Evolutionary conservation across 495 filamentous ascomycete species (phyloP), one percentile per base, ranked within the genome.

Genomic region (Trichoderma asperelloides): DNA sequence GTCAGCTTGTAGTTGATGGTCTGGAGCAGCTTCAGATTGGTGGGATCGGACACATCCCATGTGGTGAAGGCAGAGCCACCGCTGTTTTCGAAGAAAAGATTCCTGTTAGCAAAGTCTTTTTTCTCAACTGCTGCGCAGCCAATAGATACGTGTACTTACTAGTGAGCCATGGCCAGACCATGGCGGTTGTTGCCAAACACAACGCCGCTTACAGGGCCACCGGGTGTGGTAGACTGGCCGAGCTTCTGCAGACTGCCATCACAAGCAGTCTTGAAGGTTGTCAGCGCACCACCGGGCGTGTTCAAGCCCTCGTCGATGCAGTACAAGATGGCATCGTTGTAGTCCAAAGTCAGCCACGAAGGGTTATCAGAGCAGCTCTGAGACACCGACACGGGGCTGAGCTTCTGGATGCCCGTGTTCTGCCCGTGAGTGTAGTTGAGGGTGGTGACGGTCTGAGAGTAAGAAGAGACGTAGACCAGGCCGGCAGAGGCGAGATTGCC

Each of bases 391-490:
- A 81, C 66, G 28, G 68, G 68, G 65, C 70, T 71, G 62, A 82
- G 72, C 66, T 70, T 71, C 67, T 71, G 71, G 63, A 65, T 62
- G 43, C 71, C 65, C 62, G 67, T 62, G 39, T 69, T 69, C 41
- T 73, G 67, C 64, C 71, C 63, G 23, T 68, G 65, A 57, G 71
- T 74, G 55, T 88, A 79, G 60, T 78, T 73, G 25, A 89, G 78
- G 16, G 82, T 81, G 67, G 85, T 85, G 70, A 88, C 74, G 40
- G 76, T 80, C 60, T 86, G 86, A 65, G 77, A 77, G 79, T 89
- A 89, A 28, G 87, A 87, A 15, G 85, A 80, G 67, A 82, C 84
- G 75, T 84, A 88, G 72, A 90, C 78, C 62, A 77, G 78, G 55
- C 70, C 76, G 51, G 78, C 74, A 33, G 74, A 75, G 37, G 74